phyloP scores from a whole-genome alignment of 2,329 filamentous ascomycete genomes.

The Stemphylium lycopersici region DNA sequence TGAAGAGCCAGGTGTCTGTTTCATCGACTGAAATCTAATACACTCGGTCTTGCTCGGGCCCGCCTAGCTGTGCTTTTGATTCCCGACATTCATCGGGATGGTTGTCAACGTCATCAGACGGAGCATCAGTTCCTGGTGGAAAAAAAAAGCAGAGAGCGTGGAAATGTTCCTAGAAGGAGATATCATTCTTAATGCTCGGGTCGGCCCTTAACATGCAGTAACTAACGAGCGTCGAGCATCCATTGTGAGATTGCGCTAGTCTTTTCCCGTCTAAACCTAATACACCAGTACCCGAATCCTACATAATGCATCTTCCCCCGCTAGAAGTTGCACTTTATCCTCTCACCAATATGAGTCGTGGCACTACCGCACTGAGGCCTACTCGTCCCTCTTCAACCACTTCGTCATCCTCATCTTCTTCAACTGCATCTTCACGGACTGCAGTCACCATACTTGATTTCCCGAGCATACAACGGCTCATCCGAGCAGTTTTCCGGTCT shows the following conservation, averaged over 20 bases:
- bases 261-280: conserved; percentile 15
- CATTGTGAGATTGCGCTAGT: conserved; percentile 25
- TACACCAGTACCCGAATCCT: conserved; percentile 15
- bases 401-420: conserved; percentile 36
- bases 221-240: conserved; percentile 12
- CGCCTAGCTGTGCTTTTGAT: conserved; percentile 12
- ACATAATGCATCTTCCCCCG: conserved; percentile 48
- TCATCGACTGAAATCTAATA: conserved; percentile 11
- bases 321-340: conserved; percentile 43
- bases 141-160: background rate
- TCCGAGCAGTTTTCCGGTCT: conserved; percentile 41
- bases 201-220: conserved; percentile 28
- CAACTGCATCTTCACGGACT: conserved; percentile 31
- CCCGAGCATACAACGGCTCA: conserved; percentile 42
- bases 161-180: background rate
- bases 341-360: conserved; percentile 45
- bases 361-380: conserved; percentile 30
- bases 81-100: conserved; percentile 7
- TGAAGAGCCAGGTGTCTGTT: conserved; percentile 14
- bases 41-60: conserved; percentile 33
- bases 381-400: conserved; percentile 31
- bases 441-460: conserved; percentile 37
- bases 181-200: conserved; percentile 21
- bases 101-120: background rate
- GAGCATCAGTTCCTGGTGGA: background rate